Base-by-base conservation (phyloP, 495 filamentous ascomycete species). In the Neurospora discreta region DNA sequence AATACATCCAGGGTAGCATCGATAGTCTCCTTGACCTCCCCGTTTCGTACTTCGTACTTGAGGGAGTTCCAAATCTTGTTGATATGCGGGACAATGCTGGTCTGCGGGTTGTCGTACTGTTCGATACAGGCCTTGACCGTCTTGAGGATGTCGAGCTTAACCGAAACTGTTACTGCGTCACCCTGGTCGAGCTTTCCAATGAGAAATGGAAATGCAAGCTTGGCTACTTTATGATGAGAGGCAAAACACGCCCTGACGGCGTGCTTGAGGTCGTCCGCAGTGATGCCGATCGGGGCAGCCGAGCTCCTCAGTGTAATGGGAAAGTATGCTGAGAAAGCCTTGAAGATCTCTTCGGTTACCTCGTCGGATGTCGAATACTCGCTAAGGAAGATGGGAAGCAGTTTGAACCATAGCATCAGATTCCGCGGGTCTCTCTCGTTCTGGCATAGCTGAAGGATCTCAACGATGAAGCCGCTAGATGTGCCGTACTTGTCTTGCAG, bases 21-120 rank as follows among this genome's bases (percentile, higher is more conserved):
- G 16, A 86, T 84, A 7, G 79, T 83, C 33, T 87, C 85, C 65
- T 84, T 83, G 39, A 84, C 80, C 69, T 86, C 84, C 6, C 85
- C 85, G 65, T 87, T 87, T 68, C 84, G 84, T n/a, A 88, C 82
- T 70, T 88, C 86, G 71, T 87, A 88, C 73, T 88, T 87, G 52
- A 88, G 80, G 1, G 83, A 82, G 52, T 81, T 80, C 86, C 86
- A 88, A 65, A 87, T 79, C 69, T 84, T 83, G 41, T 80, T 73
- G 26, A 80, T 76, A 60, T 82, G 78, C 15, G 84, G 80, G 6
- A 81, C 77, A 6, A 87, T 69, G 13, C 78, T 84, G 60, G 77
- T 74, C 70, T 82, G 77, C 0, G 81, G 75, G 36, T 80, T 72
- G 5, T 80, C 78, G 68, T 86, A 87, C 26, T 78, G 69, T 16